These are phyloP conservation scores for Melastoma malabathricum DNA, from an alignment of 345 rosid species.

Conservation along the genomic window DNA sequence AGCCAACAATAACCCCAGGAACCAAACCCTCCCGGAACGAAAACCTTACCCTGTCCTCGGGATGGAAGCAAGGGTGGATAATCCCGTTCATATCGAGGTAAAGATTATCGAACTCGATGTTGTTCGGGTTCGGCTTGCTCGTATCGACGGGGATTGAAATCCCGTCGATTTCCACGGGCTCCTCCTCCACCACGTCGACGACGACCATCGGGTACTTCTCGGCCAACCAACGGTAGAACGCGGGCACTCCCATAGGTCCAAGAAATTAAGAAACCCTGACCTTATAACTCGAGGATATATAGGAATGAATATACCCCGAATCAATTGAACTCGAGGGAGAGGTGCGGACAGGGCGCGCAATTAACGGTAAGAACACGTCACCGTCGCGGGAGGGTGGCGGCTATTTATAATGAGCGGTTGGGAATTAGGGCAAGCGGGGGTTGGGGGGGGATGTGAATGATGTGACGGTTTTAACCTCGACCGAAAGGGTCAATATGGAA, in stretches of 20 bases:
- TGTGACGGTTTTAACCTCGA: neutral
- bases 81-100: conserved; percentile 99
- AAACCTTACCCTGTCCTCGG: conserved; percentile 63
- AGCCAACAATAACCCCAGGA: neutral
- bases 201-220: conserved; percentile 72
- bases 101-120: conserved; percentile 70
- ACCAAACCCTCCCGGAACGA: neutral
- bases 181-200: conserved; percentile 82
- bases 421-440: neutral
- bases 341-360: neutral
- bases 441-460: neutral
- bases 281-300: too few species aligned
- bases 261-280: neutral
- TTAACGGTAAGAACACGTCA: neutral
- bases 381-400: neutral
- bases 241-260: conserved; percentile 71
- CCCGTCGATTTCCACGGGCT: conserved; percentile 48
- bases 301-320: too few species aligned
- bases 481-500: too few species aligned
- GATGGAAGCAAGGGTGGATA: conserved; percentile 95
- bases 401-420: neutral
- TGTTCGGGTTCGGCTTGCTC: conserved; percentile 69
- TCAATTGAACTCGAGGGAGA: too few species aligned
- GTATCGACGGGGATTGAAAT: conserved; percentile 66
- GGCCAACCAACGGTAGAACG: conserved; percentile 88